Evolutionary conservation across 345 rosid species (phyloP), one percentile per base, ranked within the genome.

Genomic region (Eutrema heterophyllum): DNA sequence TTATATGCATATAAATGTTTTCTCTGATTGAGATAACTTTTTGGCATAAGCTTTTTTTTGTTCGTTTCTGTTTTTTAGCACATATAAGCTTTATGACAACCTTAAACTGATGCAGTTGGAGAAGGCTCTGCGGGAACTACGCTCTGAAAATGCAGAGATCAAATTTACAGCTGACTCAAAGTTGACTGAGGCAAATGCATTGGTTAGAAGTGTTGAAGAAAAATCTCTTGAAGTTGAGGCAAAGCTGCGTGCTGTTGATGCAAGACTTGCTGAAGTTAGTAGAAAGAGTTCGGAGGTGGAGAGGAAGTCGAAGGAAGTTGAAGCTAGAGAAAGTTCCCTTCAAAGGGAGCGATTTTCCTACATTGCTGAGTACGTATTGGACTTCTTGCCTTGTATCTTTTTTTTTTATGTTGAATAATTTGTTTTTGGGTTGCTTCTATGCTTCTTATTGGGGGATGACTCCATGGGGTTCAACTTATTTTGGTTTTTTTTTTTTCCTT

Each of bases 101-200:
- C n/a, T 64, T 10, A 30, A 30, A 49, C 67, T 74, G 48, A 18
- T 81, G 83, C 81, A 93, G 98, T 78, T 93, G 30, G 99, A 92
- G 82, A 92, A 87, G 85, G 83, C 96, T 44, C 71, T 95, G 81
- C 89, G 82, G 24, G 92, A 92, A 68, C 81, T 95, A 83, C 99
- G 91, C 45, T 79, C 93, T 48, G 99, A 92, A 74, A 82, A 85
- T 65, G 99, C 97, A 21, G 93, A 92, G 78, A 85, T 92, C 51
- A 95, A 92, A 81, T 92, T 92, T 64, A 90, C 92, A 33, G 93
- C 97, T 35, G 99, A 92, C 75, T 88, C 97, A 9, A 90, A 89
- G 78, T 76, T 92, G 85, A 84, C 88, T 24, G 99, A 95, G 78
- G 96, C 97, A 33, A 85, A 88, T 80, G 96, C 97, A 51, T 80